Evolutionary conservation across 2,329 filamentous ascomycete species (phyloP).

Genomic region (Thyridium curvatum): DNA sequence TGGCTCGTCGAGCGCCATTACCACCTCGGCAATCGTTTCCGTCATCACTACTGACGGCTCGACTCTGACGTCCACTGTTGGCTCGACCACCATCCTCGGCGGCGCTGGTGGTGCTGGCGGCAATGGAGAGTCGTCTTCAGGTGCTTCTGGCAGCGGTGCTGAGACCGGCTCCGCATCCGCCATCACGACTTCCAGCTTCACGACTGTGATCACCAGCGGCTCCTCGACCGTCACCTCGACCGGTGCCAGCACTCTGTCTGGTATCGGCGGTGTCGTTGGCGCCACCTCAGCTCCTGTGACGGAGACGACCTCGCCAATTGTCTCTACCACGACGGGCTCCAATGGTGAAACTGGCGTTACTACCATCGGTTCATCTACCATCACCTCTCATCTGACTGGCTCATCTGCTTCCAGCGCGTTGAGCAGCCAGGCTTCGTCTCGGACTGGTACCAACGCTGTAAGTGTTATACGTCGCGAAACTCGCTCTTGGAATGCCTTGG

Average conservation of each 20-base stretch:
- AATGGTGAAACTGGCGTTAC: slow-evolving; percentile 12
- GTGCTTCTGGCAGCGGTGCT: too few species aligned
- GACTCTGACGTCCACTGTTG: slow-evolving; percentile 8
- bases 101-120: slow-evolving; percentile 3
- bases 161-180: slow-evolving; percentile 10
- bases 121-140: background rate
- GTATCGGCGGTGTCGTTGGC: slow-evolving; percentile 12
- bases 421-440: slow-evolving; percentile 11
- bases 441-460: slow-evolving; percentile 16
- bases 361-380: slow-evolving; percentile 14
- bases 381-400: slow-evolving; percentile 11
- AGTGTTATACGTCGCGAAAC: slow-evolving; percentile 7
- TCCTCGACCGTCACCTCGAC: slow-evolving; percentile 24
- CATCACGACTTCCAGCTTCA: slow-evolving; percentile 28
- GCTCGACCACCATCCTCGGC: slow-evolving; percentile 7
- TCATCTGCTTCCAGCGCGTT: slow-evolving; percentile 12
- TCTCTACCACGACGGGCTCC: slow-evolving; percentile 9
- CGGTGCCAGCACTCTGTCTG: slow-evolving; percentile 27
- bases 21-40: slow-evolving; percentile 6
- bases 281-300: slow-evolving; percentile 9
- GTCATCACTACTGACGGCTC: slow-evolving; percentile 8
- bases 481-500: background rate
- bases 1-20: slow-evolving; percentile 5
- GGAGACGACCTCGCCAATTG: slow-evolving; percentile 8
- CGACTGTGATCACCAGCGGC: slow-evolving; percentile 25